Evolutionary conservation across 306 rosid species (phyloP).

Genomic region (Medicago arabica): DNA sequence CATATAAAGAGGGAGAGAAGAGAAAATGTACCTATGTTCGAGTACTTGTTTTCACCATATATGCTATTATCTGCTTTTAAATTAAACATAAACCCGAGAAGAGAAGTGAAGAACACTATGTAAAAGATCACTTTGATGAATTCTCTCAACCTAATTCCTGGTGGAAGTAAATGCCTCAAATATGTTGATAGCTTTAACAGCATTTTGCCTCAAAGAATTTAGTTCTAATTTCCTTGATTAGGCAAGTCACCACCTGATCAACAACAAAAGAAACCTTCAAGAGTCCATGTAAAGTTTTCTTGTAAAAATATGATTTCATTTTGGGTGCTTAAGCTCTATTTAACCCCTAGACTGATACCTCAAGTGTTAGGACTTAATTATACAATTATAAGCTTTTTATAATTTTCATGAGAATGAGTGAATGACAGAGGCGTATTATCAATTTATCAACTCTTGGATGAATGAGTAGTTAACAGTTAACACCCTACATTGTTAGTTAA

Average conservation of each 20-base stretch:
- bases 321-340: neutral
- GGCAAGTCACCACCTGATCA: too few species aligned
- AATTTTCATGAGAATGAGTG: too few species aligned
- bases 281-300: conserved; percentile 45
- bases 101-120: conserved; percentile 86
- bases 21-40: conserved; percentile 67
- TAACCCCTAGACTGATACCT: too few species aligned
- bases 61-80: conserved; percentile 81
- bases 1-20: neutral
- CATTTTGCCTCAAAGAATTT: conserved; percentile 31
- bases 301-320: conserved; percentile 57
- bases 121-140: conserved; percentile 59
- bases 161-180: conserved; percentile 78
- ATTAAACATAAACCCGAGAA: conserved; percentile 86
- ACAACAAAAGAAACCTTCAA: conserved; percentile 6
- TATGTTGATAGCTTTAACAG: conserved; percentile 65
- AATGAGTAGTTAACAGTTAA: too few species aligned
- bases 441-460: too few species aligned
- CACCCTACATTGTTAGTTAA: too few species aligned
- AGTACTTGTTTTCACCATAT: conserved; percentile 84
- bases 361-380: too few species aligned
- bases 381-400: too few species aligned
- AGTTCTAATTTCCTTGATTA: too few species aligned
- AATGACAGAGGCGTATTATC: too few species aligned
- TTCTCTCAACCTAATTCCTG: conserved; percentile 84